Base-by-base conservation (phyloP, 306 rosid species). In the Vicia villosa region DNA sequence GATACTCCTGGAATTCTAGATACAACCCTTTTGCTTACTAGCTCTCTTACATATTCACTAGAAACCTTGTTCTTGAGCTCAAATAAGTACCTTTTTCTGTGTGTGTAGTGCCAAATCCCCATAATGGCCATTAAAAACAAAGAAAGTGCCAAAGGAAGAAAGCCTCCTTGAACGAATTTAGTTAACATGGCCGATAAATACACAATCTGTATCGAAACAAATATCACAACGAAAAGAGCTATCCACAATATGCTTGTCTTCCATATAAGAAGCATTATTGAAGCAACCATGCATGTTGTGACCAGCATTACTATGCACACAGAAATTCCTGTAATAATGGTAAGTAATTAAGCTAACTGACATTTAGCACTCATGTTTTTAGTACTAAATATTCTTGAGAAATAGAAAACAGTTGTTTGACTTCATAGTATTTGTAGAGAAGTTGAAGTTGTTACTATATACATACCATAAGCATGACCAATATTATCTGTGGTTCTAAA, bases 31-130 rank as follows among this genome's bases (percentile, higher is more conserved):
- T 77, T 72, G 58, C 68, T 38, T 16, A 63, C 83, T 55, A 88
- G 14, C 13, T 80, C 59, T 22, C 52, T 80, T 14, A 85, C 26
- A 69, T 74, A 72, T 10, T 82, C 83, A 12, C 46, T 12, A 1
- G 90, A 81, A 40, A 88, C 85, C 81, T 88, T 88, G 77, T 85
- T 88, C 28, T 55, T 69, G 21, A 72, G 79, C 81, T 88, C 87
- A 34, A 81, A 85, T 70, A 52, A 73, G 82, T 86, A 88, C 43
- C 77, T 78, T 20, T 76, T 14, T 30, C 58, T 80, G 73, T 88
- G 82, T 88, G 82, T 10, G 66, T 82, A 86, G 19, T 88, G 89
- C 95, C 95, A 88, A 2, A 76, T 79, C 10, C 65, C 74, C 95
- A 83, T 88, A 15, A 83, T 34, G 17, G 54, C 4, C 86, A 77